A percentile compares a stretch with the other conserved stretches of the same genome.
Conservation (phyloP, 768 basidiomycete genomes). For the Lepiota subincarnata region DNA sequence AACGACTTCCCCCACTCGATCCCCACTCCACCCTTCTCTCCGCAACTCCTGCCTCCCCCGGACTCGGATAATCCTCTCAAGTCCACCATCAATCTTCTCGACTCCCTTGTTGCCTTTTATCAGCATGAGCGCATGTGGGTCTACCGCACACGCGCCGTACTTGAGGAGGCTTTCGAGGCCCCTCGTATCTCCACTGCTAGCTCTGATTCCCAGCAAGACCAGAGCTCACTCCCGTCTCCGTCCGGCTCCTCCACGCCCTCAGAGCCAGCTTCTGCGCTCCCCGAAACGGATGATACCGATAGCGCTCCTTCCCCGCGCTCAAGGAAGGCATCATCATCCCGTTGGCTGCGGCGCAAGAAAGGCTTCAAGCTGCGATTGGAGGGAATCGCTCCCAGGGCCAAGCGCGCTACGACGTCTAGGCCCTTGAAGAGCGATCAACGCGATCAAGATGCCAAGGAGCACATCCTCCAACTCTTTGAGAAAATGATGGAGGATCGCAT, state of each 20-base stretch:
- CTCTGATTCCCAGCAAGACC: neutral
- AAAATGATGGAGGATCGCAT: conserved; percentile 70
- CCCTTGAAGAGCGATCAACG: conserved; percentile 15
- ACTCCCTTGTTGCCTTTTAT: conserved; percentile 63
- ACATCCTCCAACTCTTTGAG: conserved; percentile 64
- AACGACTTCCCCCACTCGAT: conserved; percentile 24
- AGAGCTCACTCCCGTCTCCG: conserved; percentile 3
- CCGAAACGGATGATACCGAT: neutral
- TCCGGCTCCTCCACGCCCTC: neutral
- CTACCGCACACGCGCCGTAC: conserved; percentile 56
- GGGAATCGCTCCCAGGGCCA: conserved; percentile 20
- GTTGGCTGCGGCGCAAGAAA: conserved; percentile 58
- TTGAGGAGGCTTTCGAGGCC: conserved; percentile 40
- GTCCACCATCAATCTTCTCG: conserved; percentile 54
- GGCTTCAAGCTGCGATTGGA: conserved; percentile 47
- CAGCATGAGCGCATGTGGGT: conserved; percentile 72
- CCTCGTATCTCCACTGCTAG: conserved; percentile 4
- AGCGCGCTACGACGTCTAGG: conserved; percentile 18
- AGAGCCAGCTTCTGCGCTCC: neutral
- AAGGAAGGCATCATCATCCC: conserved; percentile 21
- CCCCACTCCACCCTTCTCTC: conserved; percentile 33
- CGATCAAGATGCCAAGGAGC: conserved; percentile 28
- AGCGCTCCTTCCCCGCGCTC: conserved; percentile 2
- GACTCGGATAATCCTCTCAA: conserved; percentile 31
- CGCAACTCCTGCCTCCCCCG: conserved; percentile 20